Base-by-base conservation (phyloP, 2,329 filamentous ascomycete species). In the Colletotrichum viniferum region DNA sequence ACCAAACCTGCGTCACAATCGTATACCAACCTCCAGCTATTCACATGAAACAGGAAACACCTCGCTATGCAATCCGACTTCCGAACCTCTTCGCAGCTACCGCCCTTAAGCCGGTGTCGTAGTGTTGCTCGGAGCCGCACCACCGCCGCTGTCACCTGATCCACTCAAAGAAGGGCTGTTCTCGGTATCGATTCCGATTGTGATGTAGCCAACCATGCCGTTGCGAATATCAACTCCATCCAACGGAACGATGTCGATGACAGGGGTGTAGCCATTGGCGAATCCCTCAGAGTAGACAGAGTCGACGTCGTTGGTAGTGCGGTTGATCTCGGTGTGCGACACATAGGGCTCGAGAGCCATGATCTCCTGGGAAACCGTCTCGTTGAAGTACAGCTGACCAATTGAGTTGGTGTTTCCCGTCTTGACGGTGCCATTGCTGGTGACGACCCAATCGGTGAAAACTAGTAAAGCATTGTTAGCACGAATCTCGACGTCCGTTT, bases 291-390 rank as follows among this genome's bases (percentile, higher is more conserved):
- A 72, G 34, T 62, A 67, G 26, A 56, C 52, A 9, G 38, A 65
- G 13, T 72, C 69, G 14, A 72, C 28, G 28, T 43, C 62, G 55
- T 67, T 72, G 26, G 52, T 72, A 16, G 62, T 72, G 62, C 69
- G 62, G 52, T 67, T 61, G 52, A 72, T 72, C 62, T 68, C 69
- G 36, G 69, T 86, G 80, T 90, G 90, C 66, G 80, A 80, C 32
- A 78, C 80, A 80, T 90, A 90, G 1, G 91, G 90, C 3, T 82
- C 79, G 0, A 83, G 83, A 10, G 81, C 79, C 74, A 91, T 89
- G 69, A 92, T 90, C n/a, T 70, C 52, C 32, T 58, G 60, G 58
- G 43, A 64, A 8, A 71, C 34, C 12, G 28, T 32, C 32, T 71
- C 55, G 43, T 74, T 66, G 26, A 74, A 71, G 21, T 71, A 74